Evolutionary conservation across 1,139 yeast genomes (phyloP), one percentile per base, ranked within the genome.

Genomic region (Geotrichum restrictum): DNA sequence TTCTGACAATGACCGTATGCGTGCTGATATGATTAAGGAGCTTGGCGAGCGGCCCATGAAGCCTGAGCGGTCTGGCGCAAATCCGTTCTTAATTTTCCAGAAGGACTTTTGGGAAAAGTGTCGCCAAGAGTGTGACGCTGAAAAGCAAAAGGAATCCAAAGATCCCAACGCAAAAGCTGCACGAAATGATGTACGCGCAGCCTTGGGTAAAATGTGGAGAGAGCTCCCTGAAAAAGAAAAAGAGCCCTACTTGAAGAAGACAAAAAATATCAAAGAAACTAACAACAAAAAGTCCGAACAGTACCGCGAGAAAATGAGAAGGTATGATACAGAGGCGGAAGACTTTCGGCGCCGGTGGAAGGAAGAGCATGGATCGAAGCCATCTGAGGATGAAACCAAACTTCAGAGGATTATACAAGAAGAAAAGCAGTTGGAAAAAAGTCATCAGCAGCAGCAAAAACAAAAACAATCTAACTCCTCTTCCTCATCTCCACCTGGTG

Each of bases 41-140:
- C 60, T 73, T 8, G 76, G 76, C 1, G 68, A 67, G 24, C 62
- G 69, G 33, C 76, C 76, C 1, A 62, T 63, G 29, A 68, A 68
- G 50, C 76, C 76, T 1, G 74, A 70, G 44, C 61, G 73, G 19
- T 55, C 63, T 2, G 69, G 70, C 5, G 72, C 75, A 6, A 73
- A 73, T 55, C 76, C 76, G n/a, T 73, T 72, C 51, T 57, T 73
- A 45, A 64, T 73, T 16, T 73, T 71, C 58, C 76, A 73, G 52
- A 72, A 72, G 53, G 74, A 70, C 45, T 71, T 70, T 56, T 73
- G 76, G 76, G 74, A 71, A 31, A 64, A 62, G 24, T 69, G 75
- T 51, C 66, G 74, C 21, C 60, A 61, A 40, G 68, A 68, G 46
- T 67, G 74, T 3, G 75, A 73, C 52, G 59, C 57, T 18, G 59